Evolutionary conservation across 2,329 filamentous ascomycete genomes (phyloP).

Genomic region (Catunica adiposa): DNA sequence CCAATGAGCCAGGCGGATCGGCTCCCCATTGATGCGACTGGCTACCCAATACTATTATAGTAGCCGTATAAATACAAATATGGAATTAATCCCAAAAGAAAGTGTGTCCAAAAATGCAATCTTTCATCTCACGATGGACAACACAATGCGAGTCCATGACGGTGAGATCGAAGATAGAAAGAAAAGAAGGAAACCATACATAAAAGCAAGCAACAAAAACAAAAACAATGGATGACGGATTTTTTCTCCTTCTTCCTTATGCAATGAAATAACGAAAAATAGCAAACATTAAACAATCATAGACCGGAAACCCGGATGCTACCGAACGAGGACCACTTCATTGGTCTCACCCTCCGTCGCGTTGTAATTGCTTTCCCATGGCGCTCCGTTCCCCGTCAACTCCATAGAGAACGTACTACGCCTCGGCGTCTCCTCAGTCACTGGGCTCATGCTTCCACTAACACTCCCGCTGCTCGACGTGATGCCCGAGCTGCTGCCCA

Average conservation of each 20-base stretch:
- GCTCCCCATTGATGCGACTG: neutral
- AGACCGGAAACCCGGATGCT: slow-evolving; percentile 14
- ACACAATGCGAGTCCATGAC: no score
- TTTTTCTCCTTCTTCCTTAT: no score
- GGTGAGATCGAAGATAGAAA: no score
- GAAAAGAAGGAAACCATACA: no score
- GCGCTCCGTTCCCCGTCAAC: slow-evolving; percentile 23
- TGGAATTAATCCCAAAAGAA: neutral
- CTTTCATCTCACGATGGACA: no score
- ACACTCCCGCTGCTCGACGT: slow-evolving; percentile 25
- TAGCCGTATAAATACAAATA: neutral
- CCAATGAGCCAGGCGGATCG: neutral
- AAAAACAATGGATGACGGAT: no score
- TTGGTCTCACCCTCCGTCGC: slow-evolving; percentile 29
- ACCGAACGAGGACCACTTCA: slow-evolving; percentile 29
- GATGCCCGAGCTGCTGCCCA: slow-evolving; percentile 60
- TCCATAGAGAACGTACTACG: slow-evolving; percentile 19
- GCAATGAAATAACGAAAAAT: neutral
- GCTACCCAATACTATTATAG: neutral
- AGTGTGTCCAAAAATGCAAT: slow-evolving; percentile 1
- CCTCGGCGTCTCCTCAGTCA: slow-evolving; percentile 27
- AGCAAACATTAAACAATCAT: slow-evolving; percentile 11
- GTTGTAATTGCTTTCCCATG: slow-evolving; percentile 24
- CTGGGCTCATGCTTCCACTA: slow-evolving; percentile 34
- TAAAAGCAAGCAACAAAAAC: no score